Percentiles rank a stretch among this genome's conserved stretches.
Conservation (phyloP, 345 rosid species). For the Salix suchowensis region DNA sequence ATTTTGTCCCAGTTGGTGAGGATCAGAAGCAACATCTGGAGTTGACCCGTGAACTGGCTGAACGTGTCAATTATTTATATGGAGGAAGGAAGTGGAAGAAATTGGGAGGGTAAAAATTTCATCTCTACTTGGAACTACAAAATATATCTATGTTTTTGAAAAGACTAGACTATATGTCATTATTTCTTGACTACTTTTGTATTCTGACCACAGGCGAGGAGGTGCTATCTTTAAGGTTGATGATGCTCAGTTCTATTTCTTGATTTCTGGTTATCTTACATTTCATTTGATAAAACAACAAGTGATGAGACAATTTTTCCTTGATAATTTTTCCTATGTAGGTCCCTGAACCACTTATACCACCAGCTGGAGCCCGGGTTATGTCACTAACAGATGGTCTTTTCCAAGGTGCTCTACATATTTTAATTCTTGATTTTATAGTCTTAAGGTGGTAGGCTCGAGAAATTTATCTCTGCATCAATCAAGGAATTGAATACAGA, state of each 20-base stretch:
- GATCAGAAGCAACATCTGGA: conserved; percentile 96
- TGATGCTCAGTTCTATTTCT: conserved; percentile 2
- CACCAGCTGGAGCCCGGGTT: conserved; percentile 79
- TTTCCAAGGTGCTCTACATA: conserved; percentile 58
- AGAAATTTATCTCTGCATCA: not conserved
- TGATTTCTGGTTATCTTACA: conserved; percentile 18
- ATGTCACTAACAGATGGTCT: conserved; percentile 96
- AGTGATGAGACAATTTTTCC: conserved; percentile 2
- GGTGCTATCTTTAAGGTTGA: conserved; percentile 78
- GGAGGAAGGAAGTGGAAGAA: conserved; percentile 99
- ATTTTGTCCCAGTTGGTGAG: conserved; percentile 93
- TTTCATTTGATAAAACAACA: conserved; percentile 12
- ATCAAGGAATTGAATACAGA: not conserved
- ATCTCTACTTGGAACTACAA: conserved; percentile 10
- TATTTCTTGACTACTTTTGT: conserved; percentile 1
- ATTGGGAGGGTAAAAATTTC: conserved; percentile 68
- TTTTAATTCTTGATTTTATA: conserved; percentile 3
- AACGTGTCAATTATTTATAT: conserved; percentile 67
- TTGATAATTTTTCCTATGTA: conserved; percentile 25
- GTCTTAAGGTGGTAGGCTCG: not conserved
- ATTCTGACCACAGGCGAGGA: conserved; percentile 54
- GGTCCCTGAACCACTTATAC: conserved; percentile 89
- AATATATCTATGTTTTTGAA: no score
- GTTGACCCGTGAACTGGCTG: conserved; percentile 83
- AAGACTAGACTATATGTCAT: not conserved